phyloP scores from a whole-genome alignment of 208 protist species.

The Vickermania ingenoplastis region DNA sequence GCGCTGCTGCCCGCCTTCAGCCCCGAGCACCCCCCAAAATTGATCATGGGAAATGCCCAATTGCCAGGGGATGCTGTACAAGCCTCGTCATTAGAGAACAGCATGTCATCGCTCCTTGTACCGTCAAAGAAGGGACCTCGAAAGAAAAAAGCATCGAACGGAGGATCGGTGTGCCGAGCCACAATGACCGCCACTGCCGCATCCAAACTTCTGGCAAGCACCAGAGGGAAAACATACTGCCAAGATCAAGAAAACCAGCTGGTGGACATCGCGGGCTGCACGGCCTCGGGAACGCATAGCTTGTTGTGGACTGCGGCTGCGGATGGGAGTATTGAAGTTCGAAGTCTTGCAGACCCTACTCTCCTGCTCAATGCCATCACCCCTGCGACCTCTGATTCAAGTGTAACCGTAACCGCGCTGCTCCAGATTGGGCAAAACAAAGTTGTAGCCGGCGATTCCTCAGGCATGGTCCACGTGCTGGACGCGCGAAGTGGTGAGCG shows the following conservation, averaged over 20 bases:
- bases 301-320: constrained; percentile 43
- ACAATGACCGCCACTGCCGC: neutral
- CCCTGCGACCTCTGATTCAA: neutral
- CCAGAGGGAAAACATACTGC: neutral
- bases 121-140: neutral
- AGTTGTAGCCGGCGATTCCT: constrained; percentile 43
- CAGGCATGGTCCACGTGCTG: constrained; percentile 41
- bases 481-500: constrained; percentile 28
- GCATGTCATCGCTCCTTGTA: neutral
- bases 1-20: neutral
- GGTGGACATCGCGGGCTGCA: neutral
- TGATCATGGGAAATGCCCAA: neutral
- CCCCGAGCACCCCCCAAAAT: neutral
- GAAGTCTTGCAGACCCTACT: constrained; percentile 26
- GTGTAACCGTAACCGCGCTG: constrained; percentile 37
- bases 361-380: constrained; percentile 23
- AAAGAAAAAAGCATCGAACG: neutral
- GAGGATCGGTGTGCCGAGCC: neutral
- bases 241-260: neutral
- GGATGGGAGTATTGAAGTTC: constrained; percentile 62
- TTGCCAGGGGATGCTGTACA: neutral
- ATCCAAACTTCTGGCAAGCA: neutral
- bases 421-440: constrained; percentile 34
- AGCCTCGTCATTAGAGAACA: neutral
- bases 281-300: constrained; percentile 19